Evolutionary conservation across 768 basidiomycete species (phyloP).

Genomic region (Leccinum arenicola): DNA sequence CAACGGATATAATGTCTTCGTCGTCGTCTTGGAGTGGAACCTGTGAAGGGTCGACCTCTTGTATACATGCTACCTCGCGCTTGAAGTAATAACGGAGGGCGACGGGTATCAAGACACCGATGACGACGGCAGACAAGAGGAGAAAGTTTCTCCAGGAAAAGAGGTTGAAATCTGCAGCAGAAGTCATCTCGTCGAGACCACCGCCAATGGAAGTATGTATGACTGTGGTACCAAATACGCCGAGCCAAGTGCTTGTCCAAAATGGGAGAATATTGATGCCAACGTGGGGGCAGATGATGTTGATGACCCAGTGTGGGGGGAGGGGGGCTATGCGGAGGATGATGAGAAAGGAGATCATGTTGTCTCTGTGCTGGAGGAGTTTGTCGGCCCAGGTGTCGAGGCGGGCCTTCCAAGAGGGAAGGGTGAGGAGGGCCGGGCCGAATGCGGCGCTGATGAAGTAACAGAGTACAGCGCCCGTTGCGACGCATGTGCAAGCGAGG

Average conservation of each 20-base stretch:
- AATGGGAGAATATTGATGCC: conserved; percentile 84
- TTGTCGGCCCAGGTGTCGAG: conserved; percentile 82
- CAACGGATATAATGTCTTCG: conserved; percentile 55
- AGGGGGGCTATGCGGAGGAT: conserved; percentile 92
- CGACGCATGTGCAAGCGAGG: conserved; percentile 90
- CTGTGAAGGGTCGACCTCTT: conserved; percentile 34
- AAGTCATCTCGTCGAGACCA: conserved; percentile 93
- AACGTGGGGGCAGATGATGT: conserved; percentile 88
- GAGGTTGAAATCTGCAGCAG: conserved; percentile 88
- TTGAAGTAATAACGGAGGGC: conserved; percentile 83
- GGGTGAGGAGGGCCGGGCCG: conserved; percentile 84
- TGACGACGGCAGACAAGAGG: conserved; percentile 76
- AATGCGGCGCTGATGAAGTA: conserved; percentile 90
- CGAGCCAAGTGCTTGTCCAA: conserved; percentile 88
- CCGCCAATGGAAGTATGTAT: conserved; percentile 96
- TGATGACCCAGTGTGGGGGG: conserved; percentile 96
- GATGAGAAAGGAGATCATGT: conserved; percentile 89
- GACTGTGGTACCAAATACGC: conserved; percentile 85
- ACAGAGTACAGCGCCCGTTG: conserved; percentile 86
- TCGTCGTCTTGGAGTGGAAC: conserved; percentile 35
- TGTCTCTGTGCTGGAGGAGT: conserved; percentile 75
- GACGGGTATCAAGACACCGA: conserved; percentile 93
- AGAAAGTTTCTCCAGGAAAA: conserved; percentile 91
- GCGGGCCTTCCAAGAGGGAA: conserved; percentile 80
- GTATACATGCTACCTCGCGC: conserved; percentile 48